Percentiles rank a stretch among this genome's conserved stretches.
phyloP scores from a whole-genome alignment of 2,329 filamentous ascomycete genomes.

The Ophiosphaerella korrae region DNA sequence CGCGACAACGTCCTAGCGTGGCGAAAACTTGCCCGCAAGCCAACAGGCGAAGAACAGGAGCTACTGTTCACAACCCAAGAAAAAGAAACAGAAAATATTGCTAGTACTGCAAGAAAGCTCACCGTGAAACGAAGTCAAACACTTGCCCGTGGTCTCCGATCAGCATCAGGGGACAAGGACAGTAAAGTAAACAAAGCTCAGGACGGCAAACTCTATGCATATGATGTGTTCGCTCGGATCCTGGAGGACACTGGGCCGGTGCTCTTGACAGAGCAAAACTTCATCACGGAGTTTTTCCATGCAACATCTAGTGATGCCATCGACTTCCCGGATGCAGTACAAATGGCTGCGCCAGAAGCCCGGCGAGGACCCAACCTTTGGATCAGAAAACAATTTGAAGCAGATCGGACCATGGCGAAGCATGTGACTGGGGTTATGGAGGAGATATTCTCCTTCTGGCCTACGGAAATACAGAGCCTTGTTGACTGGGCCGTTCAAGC shows the following conservation, averaged over 20 bases:
- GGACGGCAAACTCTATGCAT: conserved; percentile 72
- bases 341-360: conserved; percentile 66
- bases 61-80: conserved; percentile 89
- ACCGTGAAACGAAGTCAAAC: conserved; percentile 95
- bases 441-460: conserved; percentile 81
- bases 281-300: conserved; percentile 96
- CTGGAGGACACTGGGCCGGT: conserved; percentile 82
- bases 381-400: conserved; percentile 79
- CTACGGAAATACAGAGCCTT: conserved; percentile 75
- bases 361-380: conserved; percentile 75
- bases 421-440: conserved; percentile 88
- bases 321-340: conserved; percentile 84
- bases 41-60: conserved; percentile 77
- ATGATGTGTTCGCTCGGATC: conserved; percentile 79
- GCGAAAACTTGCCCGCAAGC: conserved; percentile 78
- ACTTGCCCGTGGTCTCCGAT: conserved; percentile 73
- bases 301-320: conserved; percentile 79
- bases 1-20: conserved; percentile 76
- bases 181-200: conserved; percentile 61
- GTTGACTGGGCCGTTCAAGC: conserved; percentile 81
- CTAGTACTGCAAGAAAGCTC: conserved; percentile 76
- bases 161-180: conserved; percentile 67
- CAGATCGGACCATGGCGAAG: conserved; percentile 83
- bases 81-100: conserved; percentile 77
- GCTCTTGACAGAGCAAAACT: conserved; percentile 94